Evolutionary conservation across 495 filamentous ascomycete genomes (phyloP), one percentile per base, ranked within the genome.

Genomic region (Rhizodiscina lignyota): DNA sequence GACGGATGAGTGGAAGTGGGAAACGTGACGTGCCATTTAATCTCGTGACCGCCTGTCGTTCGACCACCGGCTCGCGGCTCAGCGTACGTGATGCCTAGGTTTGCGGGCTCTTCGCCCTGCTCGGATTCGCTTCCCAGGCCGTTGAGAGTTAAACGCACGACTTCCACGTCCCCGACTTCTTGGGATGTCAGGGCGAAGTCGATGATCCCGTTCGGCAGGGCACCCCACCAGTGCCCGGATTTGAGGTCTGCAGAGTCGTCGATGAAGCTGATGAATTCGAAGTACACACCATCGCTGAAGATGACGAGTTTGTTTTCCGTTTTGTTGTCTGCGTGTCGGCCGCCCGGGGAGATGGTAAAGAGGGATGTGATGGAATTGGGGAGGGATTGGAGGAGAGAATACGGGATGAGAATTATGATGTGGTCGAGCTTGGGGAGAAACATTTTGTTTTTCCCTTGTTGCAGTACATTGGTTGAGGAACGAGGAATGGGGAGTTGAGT

Each of bases 231-330:
- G 39, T 72, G 66, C 3, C 50, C 49, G 10, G 42, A 44, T 18
- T 63, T 57, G 13, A 46, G 41, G 4, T 40, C 46, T 0, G 59
- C 56, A 32, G 57, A 48, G 34, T 63, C 63, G 22, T 63, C 45
- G 21, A 71, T 59, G 53, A 75, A 75, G 36, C 64, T 64, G 44
- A 74, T 68, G 6, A 74, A 56, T 47, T 75, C 70, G 37, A 75
- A 46, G 54, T 75, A 75, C 20, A 55, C 58, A 33, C 70, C 70
- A 45, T 74, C 70, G 21, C 47, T 21, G 44, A 75, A 66, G 21
- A 67, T 40, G 35, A 70, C 61, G 23, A 75, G 63, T 20, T 60
- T 64, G 49, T 71, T 74, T 42, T 72, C 66, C 5, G 61, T 71
- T 27, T 51, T 51, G 37, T 52, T 60, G 54, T 65, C 62, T n/a